A percentile compares a stretch with the other conserved stretches of the same genome.
Evolutionary conservation across 148 eudicot species (phyloP).

Genomic region (Polygonum aviculare): DNA sequence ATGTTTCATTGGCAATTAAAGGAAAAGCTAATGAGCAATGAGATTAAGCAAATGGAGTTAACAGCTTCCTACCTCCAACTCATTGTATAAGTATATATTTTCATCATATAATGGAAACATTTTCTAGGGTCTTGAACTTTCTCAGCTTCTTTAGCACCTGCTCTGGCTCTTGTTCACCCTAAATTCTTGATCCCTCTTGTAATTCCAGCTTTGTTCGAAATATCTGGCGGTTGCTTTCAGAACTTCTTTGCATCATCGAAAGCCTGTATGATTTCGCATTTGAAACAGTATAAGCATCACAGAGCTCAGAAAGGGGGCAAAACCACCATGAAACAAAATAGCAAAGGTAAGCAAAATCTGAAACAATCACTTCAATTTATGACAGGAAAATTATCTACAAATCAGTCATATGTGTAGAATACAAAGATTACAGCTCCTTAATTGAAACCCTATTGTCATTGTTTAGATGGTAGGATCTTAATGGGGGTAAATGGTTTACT

Average conservation of each 20-base stretch:
- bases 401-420: neutral
- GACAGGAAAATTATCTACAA: neutral
- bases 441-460: too few species aligned
- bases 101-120: slow-evolving; percentile 73
- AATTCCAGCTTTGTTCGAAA: slow-evolving; percentile 60
- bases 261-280: slow-evolving; percentile 16
- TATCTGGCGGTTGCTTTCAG: slow-evolving; percentile 36
- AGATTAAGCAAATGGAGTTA: neutral
- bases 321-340: slow-evolving; percentile 12
- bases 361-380: neutral
- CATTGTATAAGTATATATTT: slow-evolving; percentile 44
- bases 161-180: slow-evolving; percentile 45
- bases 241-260: slow-evolving; percentile 26
- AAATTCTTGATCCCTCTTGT: slow-evolving; percentile 52
- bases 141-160: slow-evolving; percentile 47
- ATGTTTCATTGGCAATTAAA: neutral
- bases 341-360: neutral
- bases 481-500: neutral
- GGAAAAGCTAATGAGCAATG: neutral
- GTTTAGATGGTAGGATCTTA: too few species aligned
- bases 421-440: neutral
- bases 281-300: neutral
- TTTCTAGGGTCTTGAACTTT: slow-evolving; percentile 37
- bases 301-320: neutral
- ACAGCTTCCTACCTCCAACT: slow-evolving; percentile 37